Percentiles rank a stretch among this genome's conserved stretches.
Evolutionary conservation across 2,329 filamentous ascomycete genomes (phyloP).

Genomic region (Didymella pomorum): DNA sequence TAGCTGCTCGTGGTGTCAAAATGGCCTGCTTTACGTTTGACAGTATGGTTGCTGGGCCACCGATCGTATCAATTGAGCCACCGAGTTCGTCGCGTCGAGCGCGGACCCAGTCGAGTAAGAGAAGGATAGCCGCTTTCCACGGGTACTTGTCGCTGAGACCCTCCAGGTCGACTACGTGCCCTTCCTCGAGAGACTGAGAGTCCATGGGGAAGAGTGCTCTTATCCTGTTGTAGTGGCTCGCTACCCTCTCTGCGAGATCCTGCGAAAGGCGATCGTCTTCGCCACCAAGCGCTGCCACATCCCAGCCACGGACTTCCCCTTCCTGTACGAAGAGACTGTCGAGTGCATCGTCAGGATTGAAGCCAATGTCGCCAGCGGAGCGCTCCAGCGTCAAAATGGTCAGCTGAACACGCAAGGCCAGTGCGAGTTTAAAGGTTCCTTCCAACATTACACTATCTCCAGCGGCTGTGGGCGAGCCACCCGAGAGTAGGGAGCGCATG

Average conservation of each 20-base stretch:
- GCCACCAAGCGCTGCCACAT: constrained; percentile 48
- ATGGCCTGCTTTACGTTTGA: constrained; percentile 38
- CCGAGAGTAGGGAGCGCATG: constrained; percentile 33
- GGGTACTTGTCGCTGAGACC: constrained; percentile 56
- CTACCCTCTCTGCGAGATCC: constrained; percentile 47
- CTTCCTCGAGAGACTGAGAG: constrained; percentile 40
- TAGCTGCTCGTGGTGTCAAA: constrained; percentile 22
- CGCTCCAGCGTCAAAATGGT: constrained; percentile 56
- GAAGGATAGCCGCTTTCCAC: constrained; percentile 59
- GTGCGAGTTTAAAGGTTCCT: constrained; percentile 58
- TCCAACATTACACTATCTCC: constrained; percentile 54
- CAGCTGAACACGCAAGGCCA: constrained; percentile 65
- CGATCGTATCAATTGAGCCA: constrained; percentile 51
- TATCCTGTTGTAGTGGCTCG: constrained; percentile 52
- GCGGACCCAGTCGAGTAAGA: constrained; percentile 58
- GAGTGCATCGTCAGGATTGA: constrained; percentile 53
- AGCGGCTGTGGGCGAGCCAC: constrained; percentile 8
- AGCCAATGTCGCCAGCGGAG: constrained; percentile 41
- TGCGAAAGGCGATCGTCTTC: constrained; percentile 48
- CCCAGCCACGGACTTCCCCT: constrained; percentile 46
- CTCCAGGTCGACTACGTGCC: constrained; percentile 53
- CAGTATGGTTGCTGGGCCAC: constrained; percentile 54
- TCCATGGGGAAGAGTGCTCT: constrained; percentile 43
- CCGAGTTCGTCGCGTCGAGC: constrained; percentile 57
- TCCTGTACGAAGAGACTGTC: constrained; percentile 52